Conservation (phyloP, 345 rosid species). For the Brassica cretica region DNA sequence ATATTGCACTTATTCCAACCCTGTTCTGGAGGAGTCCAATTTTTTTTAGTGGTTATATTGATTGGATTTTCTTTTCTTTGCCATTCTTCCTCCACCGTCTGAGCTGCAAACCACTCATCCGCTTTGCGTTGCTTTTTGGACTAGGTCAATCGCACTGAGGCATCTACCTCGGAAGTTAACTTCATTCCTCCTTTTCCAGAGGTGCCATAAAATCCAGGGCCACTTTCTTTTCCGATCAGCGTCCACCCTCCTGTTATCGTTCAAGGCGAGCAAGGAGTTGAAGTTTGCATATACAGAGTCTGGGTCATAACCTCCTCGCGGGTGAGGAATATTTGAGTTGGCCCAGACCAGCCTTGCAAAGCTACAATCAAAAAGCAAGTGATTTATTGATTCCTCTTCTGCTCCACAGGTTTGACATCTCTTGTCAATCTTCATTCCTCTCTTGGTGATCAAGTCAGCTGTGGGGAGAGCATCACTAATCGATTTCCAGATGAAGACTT, state of each 20-base stretch:
- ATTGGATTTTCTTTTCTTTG: not conserved
- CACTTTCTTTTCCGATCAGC: not conserved
- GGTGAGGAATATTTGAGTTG: not conserved
- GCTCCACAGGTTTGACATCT: not conserved
- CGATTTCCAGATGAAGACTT: not conserved
- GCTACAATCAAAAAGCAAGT: not conserved
- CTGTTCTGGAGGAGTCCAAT: not conserved
- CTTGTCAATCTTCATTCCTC: not conserved
- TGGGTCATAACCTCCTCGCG: not conserved
- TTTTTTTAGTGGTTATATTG: too few relatives aligned
- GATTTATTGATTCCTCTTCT: not conserved
- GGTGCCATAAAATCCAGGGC: not conserved
- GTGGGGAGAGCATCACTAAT: not conserved
- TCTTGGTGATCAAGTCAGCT: not conserved
- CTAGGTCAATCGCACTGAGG: not conserved
- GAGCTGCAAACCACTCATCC: not conserved
- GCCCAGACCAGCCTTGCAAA: not conserved
- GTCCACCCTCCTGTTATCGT: too few relatives aligned
- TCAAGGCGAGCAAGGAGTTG: too few relatives aligned
- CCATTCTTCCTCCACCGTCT: not conserved
- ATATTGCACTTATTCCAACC: not conserved
- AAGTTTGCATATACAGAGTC: too few relatives aligned
- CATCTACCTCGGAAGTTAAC: not conserved
- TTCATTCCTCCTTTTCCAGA: not conserved
- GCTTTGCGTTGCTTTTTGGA: not conserved